Evolutionary conservation across 495 filamentous ascomycete species (phyloP).

Genomic region (Podospora bellae-mahoneyi): DNA sequence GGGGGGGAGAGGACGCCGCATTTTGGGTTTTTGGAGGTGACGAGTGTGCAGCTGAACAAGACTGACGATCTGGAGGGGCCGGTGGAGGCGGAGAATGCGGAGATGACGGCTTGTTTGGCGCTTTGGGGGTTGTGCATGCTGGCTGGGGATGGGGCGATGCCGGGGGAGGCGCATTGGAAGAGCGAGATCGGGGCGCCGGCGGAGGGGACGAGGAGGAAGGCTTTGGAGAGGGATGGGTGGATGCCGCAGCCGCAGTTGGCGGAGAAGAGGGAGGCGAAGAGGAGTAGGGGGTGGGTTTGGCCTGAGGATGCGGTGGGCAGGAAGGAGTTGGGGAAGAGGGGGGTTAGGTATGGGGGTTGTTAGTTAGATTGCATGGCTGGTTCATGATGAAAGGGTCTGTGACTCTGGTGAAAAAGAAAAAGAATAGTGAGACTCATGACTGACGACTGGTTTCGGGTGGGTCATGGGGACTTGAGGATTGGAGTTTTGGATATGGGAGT

Average conservation of each 20-base stretch:
- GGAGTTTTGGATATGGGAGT: background rate
- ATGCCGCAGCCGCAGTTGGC: constrained; percentile 79
- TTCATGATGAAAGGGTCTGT: background rate
- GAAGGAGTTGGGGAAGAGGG: constrained; percentile 57
- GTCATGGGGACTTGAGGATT: background rate
- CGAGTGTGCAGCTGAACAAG: constrained; percentile 53
- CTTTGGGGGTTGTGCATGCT: constrained; percentile 68
- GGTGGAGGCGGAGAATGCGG: constrained; percentile 38
- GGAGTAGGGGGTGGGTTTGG: constrained; percentile 77
- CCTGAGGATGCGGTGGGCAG: constrained; percentile 63
- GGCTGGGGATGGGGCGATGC: constrained; percentile 67
- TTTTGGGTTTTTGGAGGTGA: constrained; percentile 81
- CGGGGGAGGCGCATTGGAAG: constrained; percentile 64
- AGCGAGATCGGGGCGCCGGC: constrained; percentile 79
- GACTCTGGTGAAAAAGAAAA: background rate
- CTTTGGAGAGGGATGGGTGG: constrained; percentile 72
- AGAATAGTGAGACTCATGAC: constrained; percentile 8
- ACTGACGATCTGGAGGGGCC: constrained; percentile 21
- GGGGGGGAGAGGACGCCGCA: constrained; percentile 69
- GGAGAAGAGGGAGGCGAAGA: constrained; percentile 81
- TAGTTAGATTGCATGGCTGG: constrained; percentile 26
- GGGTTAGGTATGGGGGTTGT: constrained; percentile 49
- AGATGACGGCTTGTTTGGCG: constrained; percentile 54
- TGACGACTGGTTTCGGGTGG: constrained; percentile 10
- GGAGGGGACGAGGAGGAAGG: constrained; percentile 68